A percentile compares a stretch with the other conserved stretches of the same genome.
Conservation (phyloP, 345 rosid species). For the Populus pruinosa region DNA sequence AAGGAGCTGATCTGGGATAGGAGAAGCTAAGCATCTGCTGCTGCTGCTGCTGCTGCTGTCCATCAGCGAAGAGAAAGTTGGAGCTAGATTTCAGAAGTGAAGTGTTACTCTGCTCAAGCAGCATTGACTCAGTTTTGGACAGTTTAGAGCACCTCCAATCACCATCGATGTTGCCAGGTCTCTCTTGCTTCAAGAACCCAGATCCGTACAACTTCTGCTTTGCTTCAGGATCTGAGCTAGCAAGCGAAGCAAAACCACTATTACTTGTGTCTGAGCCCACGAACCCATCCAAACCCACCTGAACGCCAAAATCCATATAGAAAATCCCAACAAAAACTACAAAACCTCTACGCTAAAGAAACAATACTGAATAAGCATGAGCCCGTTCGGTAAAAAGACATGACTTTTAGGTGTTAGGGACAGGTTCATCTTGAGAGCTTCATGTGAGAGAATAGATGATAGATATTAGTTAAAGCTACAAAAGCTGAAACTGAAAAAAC, state of each 20-base stretch:
- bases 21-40: conserved; percentile 65
- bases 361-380: conserved; percentile 8
- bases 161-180: conserved; percentile 35
- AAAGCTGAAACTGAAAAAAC: conserved; percentile 20
- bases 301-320: conserved; percentile 52
- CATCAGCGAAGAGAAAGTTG: conserved; percentile 34
- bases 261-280: conserved; percentile 35
- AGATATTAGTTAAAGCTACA: conserved; percentile 5
- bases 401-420: conserved; percentile 7
- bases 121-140: conserved; percentile 45
- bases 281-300: conserved; percentile 44
- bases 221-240: conserved; percentile 47
- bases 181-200: conserved; percentile 55
- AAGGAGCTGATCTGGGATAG: conserved; percentile 41
- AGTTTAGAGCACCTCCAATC: conserved; percentile 54
- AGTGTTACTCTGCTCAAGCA: conserved; percentile 28
- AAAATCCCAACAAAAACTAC: conserved; percentile 13
- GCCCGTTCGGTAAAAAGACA: conserved; percentile 9
- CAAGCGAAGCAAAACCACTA: conserved; percentile 28
- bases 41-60: conserved; percentile 34
- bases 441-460: not conserved
- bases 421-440: conserved; percentile 7
- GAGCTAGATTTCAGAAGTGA: conserved; percentile 34
- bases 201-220: conserved; percentile 56
- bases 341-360: conserved; percentile 13